Conservation (phyloP, 495 filamentous ascomycete genomes). For the Aspergillus bertholletiae region DNA sequence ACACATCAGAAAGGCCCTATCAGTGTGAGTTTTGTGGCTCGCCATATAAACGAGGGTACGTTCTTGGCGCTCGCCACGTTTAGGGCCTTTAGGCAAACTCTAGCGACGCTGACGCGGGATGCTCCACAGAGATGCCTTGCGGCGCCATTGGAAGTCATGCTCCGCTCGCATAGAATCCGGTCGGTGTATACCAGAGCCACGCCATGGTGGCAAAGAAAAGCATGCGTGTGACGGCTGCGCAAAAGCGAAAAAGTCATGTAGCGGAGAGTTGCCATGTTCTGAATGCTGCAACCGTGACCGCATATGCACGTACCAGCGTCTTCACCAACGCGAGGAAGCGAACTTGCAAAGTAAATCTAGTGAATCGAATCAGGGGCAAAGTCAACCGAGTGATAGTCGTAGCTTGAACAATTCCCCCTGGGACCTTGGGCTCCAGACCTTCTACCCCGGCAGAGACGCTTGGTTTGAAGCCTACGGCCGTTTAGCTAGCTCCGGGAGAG, state of each 20-base stretch:
- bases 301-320: slow-evolving; percentile 30
- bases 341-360: neutral
- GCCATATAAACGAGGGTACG: slow-evolving; percentile 32
- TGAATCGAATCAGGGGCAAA: neutral
- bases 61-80: slow-evolving; percentile 3
- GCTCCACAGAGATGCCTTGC: slow-evolving; percentile 24
- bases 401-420: slow-evolving; percentile 7
- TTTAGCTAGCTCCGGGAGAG: neutral
- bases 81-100: neutral
- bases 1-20: slow-evolving; percentile 17
- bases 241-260: slow-evolving; percentile 30
- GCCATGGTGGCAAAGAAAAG: slow-evolving; percentile 28
- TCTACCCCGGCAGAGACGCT: slow-evolving; percentile 16
- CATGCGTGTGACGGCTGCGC: slow-evolving; percentile 37
- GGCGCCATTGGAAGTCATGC: slow-evolving; percentile 37
- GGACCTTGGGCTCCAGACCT: slow-evolving; percentile 24
- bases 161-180: slow-evolving; percentile 19
- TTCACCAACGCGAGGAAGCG: slow-evolving; percentile 5
- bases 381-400: neutral
- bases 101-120: neutral
- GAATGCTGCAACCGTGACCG: slow-evolving; percentile 26
- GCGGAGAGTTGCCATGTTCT: slow-evolving; percentile 22
- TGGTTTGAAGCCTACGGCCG: slow-evolving; percentile 3
- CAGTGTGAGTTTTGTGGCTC: slow-evolving; percentile 29
- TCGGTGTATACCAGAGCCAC: slow-evolving; percentile 23